Percentiles rank a stretch among this genome's conserved stretches.
These are phyloP conservation scores for Amphicarpaea edgeworthii DNA, from an alignment of 306 rosid genomes.

Conservation along the genomic window DNA sequence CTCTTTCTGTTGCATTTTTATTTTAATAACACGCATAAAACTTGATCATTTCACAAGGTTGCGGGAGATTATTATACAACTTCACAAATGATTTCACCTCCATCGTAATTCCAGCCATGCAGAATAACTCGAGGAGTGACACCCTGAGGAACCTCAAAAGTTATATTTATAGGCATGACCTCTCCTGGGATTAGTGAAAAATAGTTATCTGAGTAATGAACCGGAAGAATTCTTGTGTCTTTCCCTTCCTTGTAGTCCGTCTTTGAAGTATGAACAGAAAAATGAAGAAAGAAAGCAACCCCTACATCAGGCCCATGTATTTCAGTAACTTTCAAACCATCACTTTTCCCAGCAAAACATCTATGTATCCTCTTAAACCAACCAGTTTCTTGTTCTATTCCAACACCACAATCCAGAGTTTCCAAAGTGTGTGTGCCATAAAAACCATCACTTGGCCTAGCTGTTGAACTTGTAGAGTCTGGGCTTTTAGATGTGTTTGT, in stretches of 20 bases:
- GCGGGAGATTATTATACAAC: slow-evolving; percentile 30
- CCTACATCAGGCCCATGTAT: slow-evolving; percentile 67
- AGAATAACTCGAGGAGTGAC: slow-evolving; percentile 77
- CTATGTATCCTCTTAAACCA: slow-evolving; percentile 61
- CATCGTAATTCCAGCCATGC: slow-evolving; percentile 75
- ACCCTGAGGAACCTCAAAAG: slow-evolving; percentile 74
- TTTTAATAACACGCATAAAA: neutral
- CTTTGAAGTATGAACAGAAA: slow-evolving; percentile 73
- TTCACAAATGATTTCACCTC: slow-evolving; percentile 46
- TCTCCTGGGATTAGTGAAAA: slow-evolving; percentile 90
- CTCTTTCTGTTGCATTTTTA: neutral
- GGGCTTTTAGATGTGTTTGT: slow-evolving; percentile 68
- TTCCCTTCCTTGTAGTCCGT: slow-evolving; percentile 62
- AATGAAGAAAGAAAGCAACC: slow-evolving; percentile 90
- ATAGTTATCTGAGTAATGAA: slow-evolving; percentile 93
- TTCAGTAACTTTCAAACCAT: slow-evolving; percentile 57
- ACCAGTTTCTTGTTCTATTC: slow-evolving; percentile 50
- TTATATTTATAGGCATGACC: slow-evolving; percentile 62
- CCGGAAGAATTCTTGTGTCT: slow-evolving; percentile 90
- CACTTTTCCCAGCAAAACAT: slow-evolving; percentile 51
- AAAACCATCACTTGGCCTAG: slow-evolving; percentile 48
- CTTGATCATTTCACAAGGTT: slow-evolving; percentile 28
- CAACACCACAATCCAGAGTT: slow-evolving; percentile 36
- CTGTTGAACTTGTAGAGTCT: slow-evolving; percentile 42
- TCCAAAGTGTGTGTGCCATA: slow-evolving; percentile 42